phyloP scores from a whole-genome alignment of 2,329 filamentous ascomycete species.

The Sarocladium kiliense region DNA sequence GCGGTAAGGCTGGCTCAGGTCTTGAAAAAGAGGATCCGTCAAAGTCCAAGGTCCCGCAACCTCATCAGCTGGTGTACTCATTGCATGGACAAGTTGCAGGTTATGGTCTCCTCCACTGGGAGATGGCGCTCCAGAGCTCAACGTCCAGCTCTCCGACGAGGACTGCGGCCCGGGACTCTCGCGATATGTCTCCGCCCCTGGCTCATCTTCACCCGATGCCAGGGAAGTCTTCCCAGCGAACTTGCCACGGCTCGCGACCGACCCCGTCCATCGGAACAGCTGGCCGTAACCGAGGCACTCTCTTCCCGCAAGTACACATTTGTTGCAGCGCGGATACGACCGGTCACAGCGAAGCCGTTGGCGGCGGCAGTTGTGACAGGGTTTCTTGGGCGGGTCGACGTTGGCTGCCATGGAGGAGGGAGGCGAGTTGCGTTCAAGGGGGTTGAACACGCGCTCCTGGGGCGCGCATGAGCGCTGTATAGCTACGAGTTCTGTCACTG shows the following conservation, averaged over 20 bases:
- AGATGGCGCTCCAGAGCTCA: neutral
- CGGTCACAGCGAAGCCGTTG: constrained; percentile 49
- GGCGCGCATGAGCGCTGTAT: neutral
- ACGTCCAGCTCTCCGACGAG: constrained; percentile 1
- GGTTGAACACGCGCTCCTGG: neutral
- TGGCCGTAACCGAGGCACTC: constrained; percentile 50
- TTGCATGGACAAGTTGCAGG: constrained; percentile 22
- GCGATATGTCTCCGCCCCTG: neutral
- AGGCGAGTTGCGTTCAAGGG: neutral
- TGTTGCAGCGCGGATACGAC: constrained; percentile 45
- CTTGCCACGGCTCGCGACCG: constrained; percentile 37
- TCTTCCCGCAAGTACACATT: constrained; percentile 41
- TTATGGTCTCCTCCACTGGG: constrained; percentile 7
- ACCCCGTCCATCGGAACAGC: constrained; percentile 47
- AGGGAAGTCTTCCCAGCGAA: constrained; percentile 34
- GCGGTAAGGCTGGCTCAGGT: constrained; percentile 43
- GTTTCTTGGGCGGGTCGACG: constrained; percentile 24
- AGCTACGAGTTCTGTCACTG: neutral
- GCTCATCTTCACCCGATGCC: constrained; percentile 12
- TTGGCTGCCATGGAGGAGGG: constrained; percentile 15
- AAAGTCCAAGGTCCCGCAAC: constrained; percentile 31
- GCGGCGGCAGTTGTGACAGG: constrained; percentile 51
- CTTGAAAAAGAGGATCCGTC: constrained; percentile 42
- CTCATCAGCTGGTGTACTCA: constrained; percentile 10
- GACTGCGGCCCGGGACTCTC: neutral